phyloP scores from a whole-genome alignment of 805 yeast genomes.

The Wickerhamia fluorescens region DNA sequence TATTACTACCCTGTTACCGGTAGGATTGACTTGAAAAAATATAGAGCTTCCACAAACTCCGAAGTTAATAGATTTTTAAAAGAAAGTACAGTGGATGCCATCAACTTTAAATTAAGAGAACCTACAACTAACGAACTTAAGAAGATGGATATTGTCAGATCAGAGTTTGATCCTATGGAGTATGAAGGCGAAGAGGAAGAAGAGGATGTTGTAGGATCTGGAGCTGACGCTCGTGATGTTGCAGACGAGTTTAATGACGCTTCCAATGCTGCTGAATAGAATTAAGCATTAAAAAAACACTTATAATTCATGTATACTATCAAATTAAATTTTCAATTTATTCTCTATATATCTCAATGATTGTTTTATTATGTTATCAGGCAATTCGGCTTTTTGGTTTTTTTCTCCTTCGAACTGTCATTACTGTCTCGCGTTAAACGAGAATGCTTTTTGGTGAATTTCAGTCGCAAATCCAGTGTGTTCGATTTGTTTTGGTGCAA shows the following conservation, averaged over 20 bases:
- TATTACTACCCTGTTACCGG: constrained; percentile 74
- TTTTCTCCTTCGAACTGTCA: too few species aligned
- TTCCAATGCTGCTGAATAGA: not conserved
- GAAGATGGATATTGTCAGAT: constrained; percentile 60
- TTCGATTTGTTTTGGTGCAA: too few species aligned
- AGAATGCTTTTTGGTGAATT: too few species aligned
- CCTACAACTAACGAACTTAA: constrained; percentile 65
- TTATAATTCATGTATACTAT: constrained; percentile 2
- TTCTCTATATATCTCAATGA: too few species aligned
- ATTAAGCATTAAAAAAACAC: not conserved
- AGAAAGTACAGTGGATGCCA: constrained; percentile 52
- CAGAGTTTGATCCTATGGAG: constrained; percentile 72
- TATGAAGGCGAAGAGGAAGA: constrained; percentile 47
- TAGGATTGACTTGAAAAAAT: constrained; percentile 73
- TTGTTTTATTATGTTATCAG: too few species aligned
- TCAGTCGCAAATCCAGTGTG: too few species aligned
- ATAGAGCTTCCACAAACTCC: constrained; percentile 61
- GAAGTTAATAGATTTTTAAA: constrained; percentile 48
- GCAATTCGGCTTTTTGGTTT: too few species aligned
- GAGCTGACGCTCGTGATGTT: constrained; percentile 8
- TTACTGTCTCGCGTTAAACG: too few species aligned
- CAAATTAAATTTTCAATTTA: too few species aligned
- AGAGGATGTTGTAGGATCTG: constrained; percentile 16
- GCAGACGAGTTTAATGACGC: constrained; percentile 6
- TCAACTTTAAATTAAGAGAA: constrained; percentile 60